Percentiles rank a stretch among this genome's conserved stretches.
Evolutionary conservation across 805 yeast genomes (phyloP).

Genomic region (Cyberlindnera galapagoensis): DNA sequence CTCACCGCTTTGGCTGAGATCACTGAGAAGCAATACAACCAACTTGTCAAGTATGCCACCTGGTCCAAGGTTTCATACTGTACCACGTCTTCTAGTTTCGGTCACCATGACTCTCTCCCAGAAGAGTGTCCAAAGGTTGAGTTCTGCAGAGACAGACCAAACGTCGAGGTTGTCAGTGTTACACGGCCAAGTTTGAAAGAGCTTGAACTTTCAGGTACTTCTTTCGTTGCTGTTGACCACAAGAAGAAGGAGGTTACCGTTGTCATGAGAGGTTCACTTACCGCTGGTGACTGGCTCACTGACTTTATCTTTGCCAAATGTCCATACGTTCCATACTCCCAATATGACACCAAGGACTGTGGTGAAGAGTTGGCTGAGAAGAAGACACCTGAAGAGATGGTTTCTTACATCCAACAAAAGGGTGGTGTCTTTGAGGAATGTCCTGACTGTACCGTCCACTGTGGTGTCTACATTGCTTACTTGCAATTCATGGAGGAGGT

Average conservation of each 20-base stretch:
- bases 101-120: slow-evolving; percentile 6
- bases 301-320: slow-evolving; percentile 46
- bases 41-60: slow-evolving; percentile 7
- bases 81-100: slow-evolving; percentile 5
- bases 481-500: slow-evolving; percentile 36
- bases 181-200: slow-evolving; percentile 13
- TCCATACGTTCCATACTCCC: slow-evolving; percentile 41
- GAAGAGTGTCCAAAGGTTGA: slow-evolving; percentile 11
- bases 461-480: slow-evolving; percentile 52
- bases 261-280: slow-evolving; percentile 59
- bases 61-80: slow-evolving; percentile 19
- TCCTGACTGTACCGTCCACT: slow-evolving; percentile 50
- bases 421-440: slow-evolving; percentile 28
- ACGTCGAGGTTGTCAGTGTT: slow-evolving; percentile 7
- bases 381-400: background rate
- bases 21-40: slow-evolving; percentile 6
- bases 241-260: slow-evolving; percentile 36
- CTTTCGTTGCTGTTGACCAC: slow-evolving; percentile 47
- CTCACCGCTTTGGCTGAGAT: slow-evolving; percentile 2
- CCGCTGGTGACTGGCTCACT: slow-evolving; percentile 55
- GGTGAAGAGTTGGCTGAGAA: background rate
- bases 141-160: slow-evolving; percentile 10
- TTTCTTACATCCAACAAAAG: too few relatives aligned
- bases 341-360: background rate
- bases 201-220: slow-evolving; percentile 45